Base-by-base conservation (phyloP, 2,329 filamentous ascomycete genomes). In the Colletotrichum trifolii region DNA sequence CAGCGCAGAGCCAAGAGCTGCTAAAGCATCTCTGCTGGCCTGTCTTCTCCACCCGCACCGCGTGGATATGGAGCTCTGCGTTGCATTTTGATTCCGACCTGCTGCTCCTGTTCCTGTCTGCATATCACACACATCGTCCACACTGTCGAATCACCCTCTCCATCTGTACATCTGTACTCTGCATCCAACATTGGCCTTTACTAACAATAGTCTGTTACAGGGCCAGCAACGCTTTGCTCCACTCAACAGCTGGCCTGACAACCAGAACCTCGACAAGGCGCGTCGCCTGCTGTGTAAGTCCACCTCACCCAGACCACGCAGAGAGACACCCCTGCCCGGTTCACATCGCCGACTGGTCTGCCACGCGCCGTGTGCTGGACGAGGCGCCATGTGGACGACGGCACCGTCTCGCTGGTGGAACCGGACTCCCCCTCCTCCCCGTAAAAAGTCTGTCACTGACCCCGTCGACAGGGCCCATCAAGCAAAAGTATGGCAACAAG, bases 401-500 rank as follows among this genome's bases (percentile, higher is more conserved):
- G 53, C 25, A 17, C 38, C 15, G 43, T 57, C 54, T 57, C 54
- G 36, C 55, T 36, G 36, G 55, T 58, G 55, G 55, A 46, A 46
- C 43, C 43, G 15, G 43, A 46, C 10, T 46, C 17, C 10, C 15
- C 43, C 43, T n/a, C 15, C 8, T n/a, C 13, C 25, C 15, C 15
- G 15, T 17, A 17, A 46, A 46, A n/a, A 25, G n/a, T 11, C 9
- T 25, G 4, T 10, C 15, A 10, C 43, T 46, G 43, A 46, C 43
- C 43, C 33, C 15, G 11, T 45, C 25, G 15, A 36, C 9, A 67
- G 64, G 61, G 67, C 91, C 91, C 61, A 88, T 94, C 81, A 94
- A 94, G 86, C 90, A 92, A 71, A 94, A 94, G 84, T 94, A 94
- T 70, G 91, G 91, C 76, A 88, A 87, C 83, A 92, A 91, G 82